These are phyloP conservation scores for Zasmidium citrigriseum DNA, from an alignment of 2,329 filamentous ascomycete species.

Conservation along the genomic window DNA sequence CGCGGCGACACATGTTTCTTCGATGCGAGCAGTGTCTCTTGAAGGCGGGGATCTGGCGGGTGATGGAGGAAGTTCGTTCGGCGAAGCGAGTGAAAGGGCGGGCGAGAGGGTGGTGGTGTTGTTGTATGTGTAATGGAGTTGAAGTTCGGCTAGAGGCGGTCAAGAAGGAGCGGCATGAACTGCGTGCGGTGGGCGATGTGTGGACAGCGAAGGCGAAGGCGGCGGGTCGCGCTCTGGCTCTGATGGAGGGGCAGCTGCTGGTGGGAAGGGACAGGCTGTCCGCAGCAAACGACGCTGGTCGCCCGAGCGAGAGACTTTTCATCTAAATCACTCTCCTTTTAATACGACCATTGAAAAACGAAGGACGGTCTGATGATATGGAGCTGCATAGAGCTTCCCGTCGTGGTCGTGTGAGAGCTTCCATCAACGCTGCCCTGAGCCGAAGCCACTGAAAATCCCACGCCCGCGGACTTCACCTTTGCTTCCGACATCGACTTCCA, in stretches of 20 bases:
- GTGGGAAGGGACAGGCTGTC: too few relatives aligned
- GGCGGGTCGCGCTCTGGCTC: not conserved
- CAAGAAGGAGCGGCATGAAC: not conserved
- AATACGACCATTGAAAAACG: not conserved
- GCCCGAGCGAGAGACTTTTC: not conserved
- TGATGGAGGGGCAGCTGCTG: not conserved
- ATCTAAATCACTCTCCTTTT: not conserved
- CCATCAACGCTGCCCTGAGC: not conserved
- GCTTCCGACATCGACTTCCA: too few relatives aligned
- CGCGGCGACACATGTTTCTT: conserved; percentile 69
- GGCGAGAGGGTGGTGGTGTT: not conserved
- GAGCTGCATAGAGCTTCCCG: too few relatives aligned
- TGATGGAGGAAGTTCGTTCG: conserved; percentile 2
- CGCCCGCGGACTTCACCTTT: too few relatives aligned
- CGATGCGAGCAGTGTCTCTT: conserved; percentile 71
- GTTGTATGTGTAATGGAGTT: not conserved
- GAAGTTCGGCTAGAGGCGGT: conserved; percentile 1
- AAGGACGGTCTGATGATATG: not conserved
- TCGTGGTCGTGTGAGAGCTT: too few relatives aligned
- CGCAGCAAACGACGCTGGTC: not conserved
- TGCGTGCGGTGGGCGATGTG: not conserved
- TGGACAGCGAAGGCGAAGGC: not conserved
- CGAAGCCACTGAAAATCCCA: not conserved
- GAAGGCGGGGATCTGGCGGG: not conserved
- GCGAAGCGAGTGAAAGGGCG: not conserved